Evolutionary conservation across 106 monocot genomes (phyloP).

Genomic region (Allium sativum): DNA sequence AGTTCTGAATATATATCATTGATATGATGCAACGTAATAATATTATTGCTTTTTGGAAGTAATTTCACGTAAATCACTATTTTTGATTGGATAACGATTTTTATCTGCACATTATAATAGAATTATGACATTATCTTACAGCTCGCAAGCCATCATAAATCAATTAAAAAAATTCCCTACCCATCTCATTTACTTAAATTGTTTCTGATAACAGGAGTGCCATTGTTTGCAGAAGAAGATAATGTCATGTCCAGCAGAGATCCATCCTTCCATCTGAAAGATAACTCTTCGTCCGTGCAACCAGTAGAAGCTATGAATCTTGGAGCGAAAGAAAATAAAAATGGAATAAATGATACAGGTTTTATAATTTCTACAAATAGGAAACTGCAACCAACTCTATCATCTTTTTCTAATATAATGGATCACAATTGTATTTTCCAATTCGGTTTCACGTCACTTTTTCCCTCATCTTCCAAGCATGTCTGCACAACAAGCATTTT

Average conservation of each 20-base stretch:
- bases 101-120: neutral
- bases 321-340: neutral
- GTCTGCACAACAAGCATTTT: no score
- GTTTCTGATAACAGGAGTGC: neutral
- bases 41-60: no score
- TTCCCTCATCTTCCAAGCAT: no score
- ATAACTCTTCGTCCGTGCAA: neutral
- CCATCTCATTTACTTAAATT: neutral
- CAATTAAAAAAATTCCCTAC: neutral
- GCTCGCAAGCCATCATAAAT: neutral
- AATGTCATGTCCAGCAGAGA: neutral
- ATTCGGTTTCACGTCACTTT: no score
- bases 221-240: neutral
- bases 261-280: neutral
- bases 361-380: neutral
- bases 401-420: no score
- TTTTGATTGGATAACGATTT: no score
- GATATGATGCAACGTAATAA: no score
- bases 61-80: no score
- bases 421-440: no score
- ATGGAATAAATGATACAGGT: slow-evolving; percentile 9
- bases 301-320: neutral
- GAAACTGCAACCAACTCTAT: no score
- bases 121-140: neutral
- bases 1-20: no score